Conservation (phyloP, 257 asterid species). For the Petunia secreta region DNA sequence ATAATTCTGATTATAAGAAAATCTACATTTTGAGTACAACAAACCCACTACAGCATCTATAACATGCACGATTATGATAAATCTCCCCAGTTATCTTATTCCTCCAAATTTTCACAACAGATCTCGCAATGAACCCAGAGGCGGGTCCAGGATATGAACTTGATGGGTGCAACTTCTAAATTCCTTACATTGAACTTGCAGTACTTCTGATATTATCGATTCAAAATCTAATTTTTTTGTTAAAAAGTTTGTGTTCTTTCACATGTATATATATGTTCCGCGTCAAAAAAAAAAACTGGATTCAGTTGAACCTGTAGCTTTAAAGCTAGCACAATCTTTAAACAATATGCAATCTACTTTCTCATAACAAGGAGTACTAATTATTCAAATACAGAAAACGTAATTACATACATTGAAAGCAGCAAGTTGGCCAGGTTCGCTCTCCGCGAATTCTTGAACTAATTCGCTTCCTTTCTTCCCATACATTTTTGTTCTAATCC, state of each 20-base stretch:
- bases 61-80: neutral
- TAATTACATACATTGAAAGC: conserved; percentile 58
- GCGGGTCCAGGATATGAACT: too few relatives aligned
- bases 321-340: neutral
- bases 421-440: conserved; percentile 75
- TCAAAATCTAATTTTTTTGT: too few relatives aligned
- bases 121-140: too few relatives aligned
- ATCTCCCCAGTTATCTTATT: neutral
- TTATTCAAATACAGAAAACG: conserved; percentile 22
- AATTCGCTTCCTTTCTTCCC: conserved; percentile 74
- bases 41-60: neutral
- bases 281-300: too few relatives aligned
- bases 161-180: too few relatives aligned
- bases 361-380: neutral
- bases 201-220: too few relatives aligned
- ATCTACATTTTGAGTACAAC: neutral
- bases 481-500: conserved; percentile 49
- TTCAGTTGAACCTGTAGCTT: too few relatives aligned
- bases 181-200: too few relatives aligned
- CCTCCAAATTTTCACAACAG: neutral
- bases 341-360: neutral
- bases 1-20: neutral
- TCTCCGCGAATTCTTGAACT: conserved; percentile 68
- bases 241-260: too few relatives aligned
- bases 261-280: too few relatives aligned